Evolutionary conservation across 495 filamentous ascomycete species (phyloP).

Genomic region (Daldinia grandis): DNA sequence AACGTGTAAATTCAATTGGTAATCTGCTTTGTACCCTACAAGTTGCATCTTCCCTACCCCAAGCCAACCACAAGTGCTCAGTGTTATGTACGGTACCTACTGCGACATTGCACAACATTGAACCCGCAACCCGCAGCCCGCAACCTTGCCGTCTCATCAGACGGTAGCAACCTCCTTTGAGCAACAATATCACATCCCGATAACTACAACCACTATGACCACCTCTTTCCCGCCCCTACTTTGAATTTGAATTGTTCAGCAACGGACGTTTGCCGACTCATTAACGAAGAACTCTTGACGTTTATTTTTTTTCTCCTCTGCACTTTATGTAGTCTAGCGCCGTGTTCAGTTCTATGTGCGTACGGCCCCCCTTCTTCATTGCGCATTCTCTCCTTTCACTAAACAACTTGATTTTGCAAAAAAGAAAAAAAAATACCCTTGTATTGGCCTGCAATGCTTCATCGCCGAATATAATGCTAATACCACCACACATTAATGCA

Average conservation of each 20-base stretch:
- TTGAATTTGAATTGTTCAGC: conserved; percentile 7
- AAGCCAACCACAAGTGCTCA: conserved; percentile 9
- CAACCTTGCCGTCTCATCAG: conserved; percentile 39
- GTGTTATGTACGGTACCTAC: conserved; percentile 27
- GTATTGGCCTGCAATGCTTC: conserved; percentile 12
- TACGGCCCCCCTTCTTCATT: conserved; percentile 19
- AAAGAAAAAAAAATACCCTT: conserved; percentile 30
- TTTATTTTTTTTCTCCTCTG: conserved; percentile 16
- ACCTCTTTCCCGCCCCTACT: conserved; percentile 14
- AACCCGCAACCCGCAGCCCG: conserved; percentile 17
- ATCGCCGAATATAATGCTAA: conserved; percentile 35
- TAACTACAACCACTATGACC: conserved; percentile 20
- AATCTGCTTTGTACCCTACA: conserved; percentile 28
- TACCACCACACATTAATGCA: conserved; percentile 26
- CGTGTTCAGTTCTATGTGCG: conserved; percentile 37
- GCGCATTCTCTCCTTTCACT: conserved; percentile 39
- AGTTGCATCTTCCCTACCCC: conserved; percentile 23
- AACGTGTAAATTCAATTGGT: conserved; percentile 16
- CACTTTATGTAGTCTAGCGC: conserved; percentile 33
- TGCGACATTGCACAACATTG: conserved; percentile 22
- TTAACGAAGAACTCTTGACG: conserved; percentile 1
- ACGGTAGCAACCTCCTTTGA: conserved; percentile 40
- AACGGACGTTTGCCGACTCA: background rate
- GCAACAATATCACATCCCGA: conserved; percentile 37
- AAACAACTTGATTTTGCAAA: conserved; percentile 18